Evolutionary conservation across 2,329 filamentous ascomycete genomes (phyloP).

Genomic region (Stagonosporopsis vannaccii): DNA sequence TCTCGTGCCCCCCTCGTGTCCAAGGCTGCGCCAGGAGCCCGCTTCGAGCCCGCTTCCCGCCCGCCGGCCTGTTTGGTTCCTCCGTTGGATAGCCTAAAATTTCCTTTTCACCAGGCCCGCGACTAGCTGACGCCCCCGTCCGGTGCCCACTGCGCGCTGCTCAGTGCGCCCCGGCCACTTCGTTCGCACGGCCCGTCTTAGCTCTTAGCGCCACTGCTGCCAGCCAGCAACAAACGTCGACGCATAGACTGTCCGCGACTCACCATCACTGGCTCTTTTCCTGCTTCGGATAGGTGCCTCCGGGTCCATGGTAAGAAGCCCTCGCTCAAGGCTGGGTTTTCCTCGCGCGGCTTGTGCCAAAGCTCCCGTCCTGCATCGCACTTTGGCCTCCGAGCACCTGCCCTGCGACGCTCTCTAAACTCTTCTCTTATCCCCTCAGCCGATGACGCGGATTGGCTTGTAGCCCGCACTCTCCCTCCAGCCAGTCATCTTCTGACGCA

Average conservation of each 20-base stretch:
- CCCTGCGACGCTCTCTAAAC: slow-evolving; percentile 49
- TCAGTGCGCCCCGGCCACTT: slow-evolving; percentile 30
- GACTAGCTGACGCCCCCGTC: slow-evolving; percentile 26
- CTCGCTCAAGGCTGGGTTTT: slow-evolving; percentile 42
- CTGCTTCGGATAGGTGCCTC: slow-evolving; percentile 46
- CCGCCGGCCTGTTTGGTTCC: slow-evolving; percentile 7
- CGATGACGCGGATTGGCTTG: slow-evolving; percentile 48
- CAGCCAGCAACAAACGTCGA: slow-evolving; percentile 43
- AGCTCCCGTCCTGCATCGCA: slow-evolving; percentile 41
- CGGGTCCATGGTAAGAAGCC: slow-evolving; percentile 49
- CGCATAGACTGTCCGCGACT: slow-evolving; percentile 42
- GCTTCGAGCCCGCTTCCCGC: slow-evolving; percentile 3
- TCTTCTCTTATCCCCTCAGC: slow-evolving; percentile 37
- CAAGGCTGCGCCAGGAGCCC: slow-evolving; percentile 5
- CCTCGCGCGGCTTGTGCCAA: slow-evolving; percentile 43
- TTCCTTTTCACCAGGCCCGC: slow-evolving; percentile 16
- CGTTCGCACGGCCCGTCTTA: slow-evolving; percentile 37
- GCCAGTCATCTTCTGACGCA: slow-evolving; percentile 40
- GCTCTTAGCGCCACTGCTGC: slow-evolving; percentile 34
- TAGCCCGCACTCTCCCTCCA: slow-evolving; percentile 33
- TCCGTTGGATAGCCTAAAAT: background rate
- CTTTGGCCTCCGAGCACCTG: slow-evolving; percentile 37
- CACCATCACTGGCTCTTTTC: slow-evolving; percentile 35
- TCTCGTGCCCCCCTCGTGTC: slow-evolving; percentile 2
- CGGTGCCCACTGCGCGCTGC: slow-evolving; percentile 29